Percentiles rank a stretch among this genome's conserved stretches.
Evolutionary conservation across 768 basidiomycete genomes (phyloP).

Genomic region (Termitomyces sp.): DNA sequence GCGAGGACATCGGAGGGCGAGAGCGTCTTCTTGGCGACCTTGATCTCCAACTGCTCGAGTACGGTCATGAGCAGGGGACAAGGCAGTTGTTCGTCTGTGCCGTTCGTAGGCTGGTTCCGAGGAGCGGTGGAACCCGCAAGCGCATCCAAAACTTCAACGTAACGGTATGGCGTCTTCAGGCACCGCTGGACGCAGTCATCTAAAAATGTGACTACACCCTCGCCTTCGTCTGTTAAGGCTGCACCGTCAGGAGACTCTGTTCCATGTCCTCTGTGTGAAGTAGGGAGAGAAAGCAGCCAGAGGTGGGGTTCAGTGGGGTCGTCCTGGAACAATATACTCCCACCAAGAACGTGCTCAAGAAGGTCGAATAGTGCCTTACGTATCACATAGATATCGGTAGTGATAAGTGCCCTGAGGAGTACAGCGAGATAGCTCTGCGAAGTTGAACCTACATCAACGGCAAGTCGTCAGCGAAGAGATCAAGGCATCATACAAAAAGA

Average conservation of each 20-base stretch:
- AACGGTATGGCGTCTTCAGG: slow-evolving; percentile 77
- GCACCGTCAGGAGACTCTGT: slow-evolving; percentile 47
- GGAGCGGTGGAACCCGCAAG: slow-evolving; percentile 17
- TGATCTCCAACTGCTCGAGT: slow-evolving; percentile 70
- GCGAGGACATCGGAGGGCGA: slow-evolving; percentile 58
- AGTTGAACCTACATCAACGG: slow-evolving; percentile 21
- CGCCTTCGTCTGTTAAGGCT: slow-evolving; percentile 48
- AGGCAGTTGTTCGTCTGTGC: slow-evolving; percentile 32
- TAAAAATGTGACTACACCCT: slow-evolving; percentile 58
- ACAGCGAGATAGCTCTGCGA: slow-evolving; percentile 66
- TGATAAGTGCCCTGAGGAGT: slow-evolving; percentile 59
- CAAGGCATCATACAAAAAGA: background rate
- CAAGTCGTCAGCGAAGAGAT: background rate
- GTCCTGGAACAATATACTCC: slow-evolving; percentile 78
- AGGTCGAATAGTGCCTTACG: slow-evolving; percentile 43
- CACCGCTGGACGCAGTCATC: slow-evolving; percentile 86
- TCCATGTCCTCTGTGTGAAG: slow-evolving; percentile 25
- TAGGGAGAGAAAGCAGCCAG: slow-evolving; percentile 70
- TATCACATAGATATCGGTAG: slow-evolving; percentile 44
- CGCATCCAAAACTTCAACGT: slow-evolving; percentile 64
- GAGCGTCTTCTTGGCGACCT: slow-evolving; percentile 49
- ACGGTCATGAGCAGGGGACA: slow-evolving; percentile 80
- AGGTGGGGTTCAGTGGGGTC: slow-evolving; percentile 61
- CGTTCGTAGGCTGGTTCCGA: background rate
- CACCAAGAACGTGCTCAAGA: slow-evolving; percentile 57